These are phyloP conservation scores for Tympanopsis confertula DNA, from an alignment of 2,329 filamentous ascomycete genomes.

Conservation along the genomic window DNA sequence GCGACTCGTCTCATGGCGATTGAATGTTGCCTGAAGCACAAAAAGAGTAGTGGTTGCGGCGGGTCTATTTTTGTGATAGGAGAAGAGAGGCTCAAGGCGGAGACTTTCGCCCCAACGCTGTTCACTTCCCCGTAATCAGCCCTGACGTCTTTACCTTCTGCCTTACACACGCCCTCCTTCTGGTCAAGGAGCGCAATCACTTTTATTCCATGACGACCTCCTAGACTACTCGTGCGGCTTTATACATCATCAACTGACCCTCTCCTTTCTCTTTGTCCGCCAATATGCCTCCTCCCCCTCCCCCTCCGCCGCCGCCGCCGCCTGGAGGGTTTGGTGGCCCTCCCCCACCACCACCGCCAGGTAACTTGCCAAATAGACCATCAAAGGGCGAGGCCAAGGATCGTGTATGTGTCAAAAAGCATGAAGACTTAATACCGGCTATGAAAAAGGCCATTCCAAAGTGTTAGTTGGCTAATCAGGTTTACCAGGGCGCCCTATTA, in stretches of 20 bases:
- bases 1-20: slow-evolving; percentile 19
- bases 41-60: too few relatives aligned
- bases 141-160: too few relatives aligned
- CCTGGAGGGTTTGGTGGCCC: slow-evolving; percentile 43
- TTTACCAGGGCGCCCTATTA: slow-evolving; percentile 65
- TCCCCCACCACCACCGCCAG: slow-evolving; percentile 58
- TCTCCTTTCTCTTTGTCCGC: not conserved
- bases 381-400: slow-evolving; percentile 42
- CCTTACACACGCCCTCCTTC: too few relatives aligned
- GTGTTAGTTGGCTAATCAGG: slow-evolving; percentile 10
- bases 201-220: too few relatives aligned
- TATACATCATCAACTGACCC: not conserved
- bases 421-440: slow-evolving; percentile 26
- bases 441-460: not conserved
- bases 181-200: too few relatives aligned
- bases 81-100: too few relatives aligned
- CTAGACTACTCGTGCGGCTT: too few relatives aligned
- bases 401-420: slow-evolving; percentile 52
- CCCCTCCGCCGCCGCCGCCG: slow-evolving; percentile 60
- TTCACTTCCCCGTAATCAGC: too few relatives aligned
- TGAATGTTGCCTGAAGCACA: slow-evolving; percentile 2
- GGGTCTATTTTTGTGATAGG: too few relatives aligned
- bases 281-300: slow-evolving; percentile 50
- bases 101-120: too few relatives aligned
- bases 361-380: slow-evolving; percentile 44